Evolutionary conservation across 306 rosid species (phyloP).

Genomic region (Quercus rubra): DNA sequence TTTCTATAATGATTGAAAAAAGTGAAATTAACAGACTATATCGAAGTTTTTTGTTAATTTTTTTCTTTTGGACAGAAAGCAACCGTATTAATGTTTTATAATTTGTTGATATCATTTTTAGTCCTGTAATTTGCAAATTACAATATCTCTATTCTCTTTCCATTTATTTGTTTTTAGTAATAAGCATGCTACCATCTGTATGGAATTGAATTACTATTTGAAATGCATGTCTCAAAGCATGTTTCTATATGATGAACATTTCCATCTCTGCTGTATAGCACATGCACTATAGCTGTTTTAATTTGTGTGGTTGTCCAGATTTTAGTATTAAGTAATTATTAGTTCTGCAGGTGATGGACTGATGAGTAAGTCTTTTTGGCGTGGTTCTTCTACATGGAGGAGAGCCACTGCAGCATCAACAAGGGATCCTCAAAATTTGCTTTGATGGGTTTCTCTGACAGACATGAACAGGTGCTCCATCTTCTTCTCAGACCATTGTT

Average conservation of each 20-base stretch:
- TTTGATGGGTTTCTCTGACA: conserved; percentile 40
- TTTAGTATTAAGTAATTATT: background rate
- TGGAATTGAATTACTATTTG: background rate
- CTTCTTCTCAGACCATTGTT: conserved; percentile 24
- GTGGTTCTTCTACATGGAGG: conserved; percentile 20
- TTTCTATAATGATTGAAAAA: background rate
- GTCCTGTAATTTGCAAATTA: background rate
- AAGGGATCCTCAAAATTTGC: conserved; percentile 15
- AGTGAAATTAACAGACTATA: no score
- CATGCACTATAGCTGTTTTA: background rate
- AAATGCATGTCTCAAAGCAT: background rate
- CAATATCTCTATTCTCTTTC: background rate
- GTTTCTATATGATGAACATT: background rate
- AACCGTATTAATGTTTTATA: background rate
- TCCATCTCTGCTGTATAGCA: background rate
- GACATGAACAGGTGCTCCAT: conserved; percentile 55
- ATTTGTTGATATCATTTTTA: background rate
- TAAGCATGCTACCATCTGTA: background rate
- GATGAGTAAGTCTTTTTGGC: conserved; percentile 25
- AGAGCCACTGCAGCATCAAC: conserved; percentile 4
- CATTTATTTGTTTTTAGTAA: background rate
- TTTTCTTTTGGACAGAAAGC: background rate
- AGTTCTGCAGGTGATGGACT: conserved; percentile 29
- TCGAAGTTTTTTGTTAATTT: no score
- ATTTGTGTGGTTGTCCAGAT: background rate